Conservation (phyloP, 331 rosid species). For the Cydonia oblonga region DNA sequence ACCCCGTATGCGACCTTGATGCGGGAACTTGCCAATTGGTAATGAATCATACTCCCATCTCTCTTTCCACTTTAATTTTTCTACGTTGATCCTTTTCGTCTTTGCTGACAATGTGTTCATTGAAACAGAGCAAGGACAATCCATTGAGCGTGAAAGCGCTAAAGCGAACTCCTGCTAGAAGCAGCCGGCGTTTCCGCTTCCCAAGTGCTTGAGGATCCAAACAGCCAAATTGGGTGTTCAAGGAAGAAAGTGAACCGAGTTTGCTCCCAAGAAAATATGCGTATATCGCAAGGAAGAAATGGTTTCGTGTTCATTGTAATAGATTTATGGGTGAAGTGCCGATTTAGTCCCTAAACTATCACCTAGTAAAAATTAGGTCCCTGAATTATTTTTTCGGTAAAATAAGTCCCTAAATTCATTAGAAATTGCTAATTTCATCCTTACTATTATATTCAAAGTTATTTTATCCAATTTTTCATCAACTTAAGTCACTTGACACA, state of each 20-base stretch:
- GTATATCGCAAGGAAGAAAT: background rate
- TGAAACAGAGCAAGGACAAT: slow-evolving; percentile 44
- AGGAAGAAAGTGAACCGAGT: background rate
- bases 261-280: background rate
- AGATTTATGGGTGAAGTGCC: too few species aligned
- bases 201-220: background rate
- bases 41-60: slow-evolving; percentile 2
- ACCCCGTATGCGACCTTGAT: slow-evolving; percentile 53
- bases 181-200: slow-evolving; percentile 7
- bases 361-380: too few species aligned
- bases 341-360: too few species aligned
- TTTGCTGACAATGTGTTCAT: background rate
- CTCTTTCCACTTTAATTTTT: background rate
- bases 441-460: too few species aligned
- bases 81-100: background rate
- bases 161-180: slow-evolving; percentile 40
- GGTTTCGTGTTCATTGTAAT: background rate
- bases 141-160: slow-evolving; percentile 47
- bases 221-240: background rate
- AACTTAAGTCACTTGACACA: too few species aligned
- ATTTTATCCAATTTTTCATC: too few species aligned
- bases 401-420: too few species aligned
- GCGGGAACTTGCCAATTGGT: slow-evolving; percentile 62
- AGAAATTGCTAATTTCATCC: too few species aligned
- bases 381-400: too few species aligned